Percentiles rank a stretch among this genome's conserved stretches.
phyloP scores from a whole-genome alignment of 75 land plant genomes.

The Pinus taeda region DNA sequence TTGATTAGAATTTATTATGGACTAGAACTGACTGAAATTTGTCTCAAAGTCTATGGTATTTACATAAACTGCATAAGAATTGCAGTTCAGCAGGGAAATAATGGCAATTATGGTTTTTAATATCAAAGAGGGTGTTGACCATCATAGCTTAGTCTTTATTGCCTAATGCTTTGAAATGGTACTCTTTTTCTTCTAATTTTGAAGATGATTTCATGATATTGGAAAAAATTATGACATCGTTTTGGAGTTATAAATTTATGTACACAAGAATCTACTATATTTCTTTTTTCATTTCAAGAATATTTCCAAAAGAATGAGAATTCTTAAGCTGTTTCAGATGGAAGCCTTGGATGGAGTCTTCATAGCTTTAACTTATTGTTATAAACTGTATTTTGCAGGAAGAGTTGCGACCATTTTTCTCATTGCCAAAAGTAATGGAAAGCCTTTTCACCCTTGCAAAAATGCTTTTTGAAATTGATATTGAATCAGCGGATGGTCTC shows the following conservation, averaged over 20 bases:
- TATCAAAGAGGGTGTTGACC: too few species aligned
- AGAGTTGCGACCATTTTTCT: constrained; percentile 86
- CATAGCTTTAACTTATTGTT: background rate
- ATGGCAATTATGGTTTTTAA: too few species aligned
- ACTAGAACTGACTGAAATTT: too few species aligned
- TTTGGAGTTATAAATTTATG: too few species aligned
- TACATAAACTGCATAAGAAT: too few species aligned
- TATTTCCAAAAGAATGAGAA: background rate
- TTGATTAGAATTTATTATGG: too few species aligned
- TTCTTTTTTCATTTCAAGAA: background rate
- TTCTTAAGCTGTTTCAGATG: background rate
- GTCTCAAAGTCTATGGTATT: too few species aligned
- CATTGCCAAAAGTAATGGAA: constrained; percentile 86
- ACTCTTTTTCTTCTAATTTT: background rate
- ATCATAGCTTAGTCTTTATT: background rate
- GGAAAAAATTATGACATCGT: background rate
- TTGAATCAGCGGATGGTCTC: constrained; percentile 83
- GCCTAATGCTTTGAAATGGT: background rate
- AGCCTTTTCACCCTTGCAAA: constrained; percentile 83
- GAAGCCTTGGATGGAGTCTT: background rate
- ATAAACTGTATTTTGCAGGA: constrained; percentile 42
- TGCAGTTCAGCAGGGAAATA: too few species aligned
- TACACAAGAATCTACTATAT: background rate
- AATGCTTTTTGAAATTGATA: constrained; percentile 59
- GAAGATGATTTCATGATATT: background rate